phyloP scores from a whole-genome alignment of 1,284 basidiomycete genomes.

The Grifola frondosa region DNA sequence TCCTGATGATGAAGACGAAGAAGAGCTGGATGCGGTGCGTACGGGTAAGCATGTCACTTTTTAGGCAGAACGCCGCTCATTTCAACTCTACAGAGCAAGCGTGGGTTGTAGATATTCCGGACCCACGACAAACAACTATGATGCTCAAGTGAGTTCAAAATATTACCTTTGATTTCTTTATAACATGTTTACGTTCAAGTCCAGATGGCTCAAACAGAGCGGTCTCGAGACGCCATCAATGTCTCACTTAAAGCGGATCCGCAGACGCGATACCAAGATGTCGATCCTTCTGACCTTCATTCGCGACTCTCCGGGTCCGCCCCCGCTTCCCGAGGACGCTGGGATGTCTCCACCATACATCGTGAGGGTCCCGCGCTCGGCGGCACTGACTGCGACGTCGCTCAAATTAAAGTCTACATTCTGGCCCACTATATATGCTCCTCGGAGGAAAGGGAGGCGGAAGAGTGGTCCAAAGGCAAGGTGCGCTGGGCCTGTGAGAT shows the following conservation, averaged over 20 bases:
- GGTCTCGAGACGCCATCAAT: constrained; percentile 61
- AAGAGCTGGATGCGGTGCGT: constrained; percentile 51
- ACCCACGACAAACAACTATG: constrained; percentile 57
- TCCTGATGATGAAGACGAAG: constrained; percentile 57
- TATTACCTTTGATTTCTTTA: neutral
- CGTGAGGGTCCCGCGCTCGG: constrained; percentile 63
- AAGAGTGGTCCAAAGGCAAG: constrained; percentile 66
- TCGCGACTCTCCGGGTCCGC: constrained; percentile 20
- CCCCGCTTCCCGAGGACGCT: constrained; percentile 28
- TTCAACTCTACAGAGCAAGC: constrained; percentile 43
- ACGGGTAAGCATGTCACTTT: constrained; percentile 43
- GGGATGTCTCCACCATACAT: constrained; percentile 50
- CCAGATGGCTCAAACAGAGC: constrained; percentile 64
- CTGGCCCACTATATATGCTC: constrained; percentile 84
- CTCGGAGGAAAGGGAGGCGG: constrained; percentile 66
- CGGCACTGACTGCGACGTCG: constrained; percentile 72
- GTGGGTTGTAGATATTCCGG: constrained; percentile 86
- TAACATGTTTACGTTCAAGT: constrained; percentile 1
- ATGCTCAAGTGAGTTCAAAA: constrained; percentile 61
- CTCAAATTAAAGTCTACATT: constrained; percentile 63
- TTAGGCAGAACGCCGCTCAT: neutral
- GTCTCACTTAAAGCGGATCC: constrained; percentile 80
- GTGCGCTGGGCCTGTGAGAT: constrained; percentile 75
- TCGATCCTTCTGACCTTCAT: constrained; percentile 54
- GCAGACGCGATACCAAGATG: constrained; percentile 47